Base-by-base conservation (phyloP, 352 stramenopile species). In the Phytopythium helicoides region DNA sequence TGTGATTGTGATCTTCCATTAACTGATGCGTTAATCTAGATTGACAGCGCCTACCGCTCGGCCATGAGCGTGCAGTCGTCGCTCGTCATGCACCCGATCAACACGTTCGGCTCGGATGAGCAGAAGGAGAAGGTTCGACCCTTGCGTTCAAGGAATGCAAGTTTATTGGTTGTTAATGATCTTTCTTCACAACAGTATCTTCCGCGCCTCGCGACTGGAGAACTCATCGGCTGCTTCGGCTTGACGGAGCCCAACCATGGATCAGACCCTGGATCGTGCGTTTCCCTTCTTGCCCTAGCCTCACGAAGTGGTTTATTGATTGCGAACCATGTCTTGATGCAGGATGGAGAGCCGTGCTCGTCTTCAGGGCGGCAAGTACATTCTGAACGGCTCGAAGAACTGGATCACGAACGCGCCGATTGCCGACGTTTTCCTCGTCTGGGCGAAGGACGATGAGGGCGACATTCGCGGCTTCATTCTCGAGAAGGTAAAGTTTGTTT, bases 371-470 rank as follows among this genome's bases (percentile, higher is more conserved):
- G 66, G 94, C 76, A 81, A 93, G 82, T 98, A 97, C 77, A 76
- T 98, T n/a, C 71, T 99, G 19, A 98, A 98, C 64, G 97, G 96
- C 12, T 90, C 80, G 47, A 94, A 92, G 78, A 92, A 94, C 66
- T 92, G 82, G 97, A 99, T 99, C 77, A 99, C 96, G 11, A 99
- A 99, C 76, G 88, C 87, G 23, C 97, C 97, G 0, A 98, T 99
- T 46, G 96, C 97, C 3, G 96, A 99, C 59, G 80, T 99, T 8
- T 98, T 98, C 66, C 73, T 99, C 25, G 85, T 99, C 42, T 99
- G 97, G 97, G 96, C 96, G 28, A 96, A 97, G 47, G 92, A 98
- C 49, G 92, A 98, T 51, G 84, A 94, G 52, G 93, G 92, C 16
- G 86, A 97, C 56, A 97, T 98, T 47, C 76, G 88, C 42, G 96